A percentile compares a stretch with the other conserved stretches of the same genome.
Evolutionary conservation across 495 filamentous ascomycete genomes (phyloP).

Genomic region (Neurospora sp.): DNA sequence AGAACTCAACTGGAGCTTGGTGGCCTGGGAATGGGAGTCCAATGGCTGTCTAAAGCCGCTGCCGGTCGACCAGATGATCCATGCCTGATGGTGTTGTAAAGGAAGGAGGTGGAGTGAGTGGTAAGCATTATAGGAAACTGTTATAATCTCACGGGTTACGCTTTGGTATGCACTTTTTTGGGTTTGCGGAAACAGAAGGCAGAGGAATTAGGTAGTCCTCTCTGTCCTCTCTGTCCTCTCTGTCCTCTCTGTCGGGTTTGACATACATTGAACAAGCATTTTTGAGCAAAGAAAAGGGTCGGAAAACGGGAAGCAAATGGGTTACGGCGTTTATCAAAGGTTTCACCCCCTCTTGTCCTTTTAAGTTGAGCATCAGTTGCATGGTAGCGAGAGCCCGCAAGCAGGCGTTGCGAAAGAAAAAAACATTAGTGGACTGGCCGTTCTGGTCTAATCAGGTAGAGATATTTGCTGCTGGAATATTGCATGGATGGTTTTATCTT

Average conservation of each 20-base stretch:
- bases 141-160: background rate
- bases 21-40: slow-evolving; percentile 71
- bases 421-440: background rate
- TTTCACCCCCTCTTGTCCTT: background rate
- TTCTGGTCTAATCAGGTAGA: background rate
- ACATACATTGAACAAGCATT: slow-evolving; percentile 23
- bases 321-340: background rate
- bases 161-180: slow-evolving; percentile 11
- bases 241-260: slow-evolving; percentile 16
- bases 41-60: slow-evolving; percentile 23
- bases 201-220: slow-evolving; percentile 43
- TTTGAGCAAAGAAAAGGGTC: slow-evolving; percentile 7
- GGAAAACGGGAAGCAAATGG: background rate
- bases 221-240: too few relatives aligned
- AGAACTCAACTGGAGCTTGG: slow-evolving; percentile 86
- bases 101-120: background rate
- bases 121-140: background rate
- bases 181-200: slow-evolving; percentile 24
- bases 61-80: slow-evolving; percentile 24
- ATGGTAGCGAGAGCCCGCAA: background rate
- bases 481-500: background rate
- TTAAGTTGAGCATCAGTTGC: background rate
- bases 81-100: slow-evolving; percentile 20
- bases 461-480: background rate
- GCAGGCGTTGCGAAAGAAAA: background rate